Evolutionary conservation across 768 basidiomycete species (phyloP).

Genomic region (Gloeophyllum trabeum): DNA sequence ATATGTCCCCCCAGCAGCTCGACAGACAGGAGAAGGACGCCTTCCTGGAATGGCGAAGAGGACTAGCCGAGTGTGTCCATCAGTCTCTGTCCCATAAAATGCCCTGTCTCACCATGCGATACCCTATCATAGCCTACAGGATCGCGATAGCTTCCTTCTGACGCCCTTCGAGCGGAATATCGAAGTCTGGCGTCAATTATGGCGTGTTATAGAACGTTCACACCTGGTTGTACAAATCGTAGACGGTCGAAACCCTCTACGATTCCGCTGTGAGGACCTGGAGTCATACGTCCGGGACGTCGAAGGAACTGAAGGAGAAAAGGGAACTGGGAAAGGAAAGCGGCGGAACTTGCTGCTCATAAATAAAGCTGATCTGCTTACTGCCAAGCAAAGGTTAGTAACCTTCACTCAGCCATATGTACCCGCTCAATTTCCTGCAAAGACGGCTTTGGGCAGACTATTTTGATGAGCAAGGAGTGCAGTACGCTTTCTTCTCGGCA

Average conservation of each 20-base stretch:
- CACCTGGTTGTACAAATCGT: conserved; percentile 93
- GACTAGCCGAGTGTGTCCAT: conserved; percentile 71
- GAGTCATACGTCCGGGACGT: conserved; percentile 80
- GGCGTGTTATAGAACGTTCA: conserved; percentile 93
- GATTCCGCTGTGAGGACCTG: conserved; percentile 88
- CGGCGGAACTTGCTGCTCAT: conserved; percentile 76
- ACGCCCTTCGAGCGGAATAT: conserved; percentile 96
- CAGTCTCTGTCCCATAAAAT: neutral
- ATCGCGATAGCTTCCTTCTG: conserved; percentile 76
- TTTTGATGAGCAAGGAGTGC: conserved; percentile 64
- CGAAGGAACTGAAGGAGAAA: conserved; percentile 72
- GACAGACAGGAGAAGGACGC: conserved; percentile 85
- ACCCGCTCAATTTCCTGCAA: neutral
- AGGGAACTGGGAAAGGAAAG: conserved; percentile 62
- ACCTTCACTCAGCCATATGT: neutral
- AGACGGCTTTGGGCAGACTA: conserved; percentile 89
- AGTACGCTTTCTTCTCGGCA: conserved; percentile 91
- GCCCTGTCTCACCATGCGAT: neutral
- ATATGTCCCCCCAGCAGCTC: conserved; percentile 64
- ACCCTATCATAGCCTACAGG: conserved; percentile 54
- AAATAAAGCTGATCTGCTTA: conserved; percentile 93
- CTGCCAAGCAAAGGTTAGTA: conserved; percentile 69
- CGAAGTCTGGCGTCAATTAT: conserved; percentile 97
- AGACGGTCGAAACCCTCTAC: conserved; percentile 89
- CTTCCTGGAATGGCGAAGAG: conserved; percentile 90